Evolutionary conservation across 345 rosid species (phyloP), one percentile per base, ranked within the genome.

Genomic region (Draba incana): DNA sequence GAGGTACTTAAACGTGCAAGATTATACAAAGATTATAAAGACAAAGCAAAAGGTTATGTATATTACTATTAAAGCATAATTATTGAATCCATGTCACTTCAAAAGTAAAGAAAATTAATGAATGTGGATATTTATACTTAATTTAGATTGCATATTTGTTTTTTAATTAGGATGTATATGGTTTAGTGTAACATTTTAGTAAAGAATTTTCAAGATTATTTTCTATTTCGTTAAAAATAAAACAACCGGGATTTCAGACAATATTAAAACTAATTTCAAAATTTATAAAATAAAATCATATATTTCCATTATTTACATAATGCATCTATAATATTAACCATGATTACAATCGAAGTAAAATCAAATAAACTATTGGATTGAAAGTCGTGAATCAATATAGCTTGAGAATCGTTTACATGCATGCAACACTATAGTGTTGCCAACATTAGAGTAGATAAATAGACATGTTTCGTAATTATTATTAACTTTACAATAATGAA

Each of bases 1-100:
- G 67, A 42, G 35, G 62, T 51, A 6, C 25, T 44, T 5, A 74
- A 74, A 66, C 77, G 72, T 66, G 67, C 68, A 72, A 20, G 64
- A 64, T 48, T 64, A 57, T 72, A 57, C 47, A 65, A 65, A 57
- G 31, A 57, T 65, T 65, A 8, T 50, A 30, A 57, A 31, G 61
- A 58, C 66, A 73, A 73, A 66, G 66, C 61, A 24, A 66, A 72
- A 57, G 66, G 49, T 59, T 49, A 15, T 39, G 11, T 30, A 16
- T 31, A 28, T 64, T 48, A 64, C 33, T 49, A 30, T 65, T 59
- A 56, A 53, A 31, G 31, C 56, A 33, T 24, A 66, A 66, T 74
- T 74, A 66, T 74, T 67, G 64, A 31, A 16, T 28, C 68, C 57
- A 67, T 66, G 42, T 58, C 57, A 59, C 68, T 67, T 52, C 4